These are phyloP conservation scores for Plasmodium sp. DNA, from an alignment of 169 alveolate genomes.

Conservation along the genomic window DNA sequence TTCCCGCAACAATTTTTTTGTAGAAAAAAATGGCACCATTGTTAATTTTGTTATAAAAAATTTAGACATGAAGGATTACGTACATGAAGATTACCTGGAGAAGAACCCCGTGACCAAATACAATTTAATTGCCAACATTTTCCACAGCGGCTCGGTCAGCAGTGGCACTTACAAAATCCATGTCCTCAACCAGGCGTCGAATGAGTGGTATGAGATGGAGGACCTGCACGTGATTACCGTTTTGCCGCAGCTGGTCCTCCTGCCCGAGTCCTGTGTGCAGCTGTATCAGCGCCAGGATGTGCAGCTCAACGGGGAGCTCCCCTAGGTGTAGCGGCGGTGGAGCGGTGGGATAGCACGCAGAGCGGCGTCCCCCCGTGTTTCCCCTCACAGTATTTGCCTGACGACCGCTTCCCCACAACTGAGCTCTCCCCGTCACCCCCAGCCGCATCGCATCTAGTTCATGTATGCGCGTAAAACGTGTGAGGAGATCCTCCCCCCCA, in stretches of 20 bases:
- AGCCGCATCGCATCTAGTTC: neutral
- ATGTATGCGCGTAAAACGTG: neutral
- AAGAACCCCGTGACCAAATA: constrained; percentile 89
- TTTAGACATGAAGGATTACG: constrained; percentile 90
- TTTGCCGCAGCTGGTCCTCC: constrained; percentile 96
- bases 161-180: constrained; percentile 94
- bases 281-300: constrained; percentile 87
- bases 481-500: neutral
- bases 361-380: neutral
- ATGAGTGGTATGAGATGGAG: constrained; percentile 97
- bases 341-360: no score
- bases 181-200: constrained; percentile 91
- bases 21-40: constrained; percentile 99
- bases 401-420: neutral
- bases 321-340: neutral
- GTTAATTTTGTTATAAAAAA: constrained; percentile 97
- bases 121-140: constrained; percentile 94
- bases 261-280: constrained; percentile 91
- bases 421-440: neutral
- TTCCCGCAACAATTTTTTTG: constrained; percentile 94
- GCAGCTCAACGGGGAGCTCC: constrained; percentile 71
- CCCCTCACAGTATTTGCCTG: neutral
- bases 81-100: constrained; percentile 83
- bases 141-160: constrained; percentile 97
- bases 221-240: constrained; percentile 96